Evolutionary conservation across 495 filamentous ascomycete genomes (phyloP).

Genomic region (Chaetomium fimeti): DNA sequence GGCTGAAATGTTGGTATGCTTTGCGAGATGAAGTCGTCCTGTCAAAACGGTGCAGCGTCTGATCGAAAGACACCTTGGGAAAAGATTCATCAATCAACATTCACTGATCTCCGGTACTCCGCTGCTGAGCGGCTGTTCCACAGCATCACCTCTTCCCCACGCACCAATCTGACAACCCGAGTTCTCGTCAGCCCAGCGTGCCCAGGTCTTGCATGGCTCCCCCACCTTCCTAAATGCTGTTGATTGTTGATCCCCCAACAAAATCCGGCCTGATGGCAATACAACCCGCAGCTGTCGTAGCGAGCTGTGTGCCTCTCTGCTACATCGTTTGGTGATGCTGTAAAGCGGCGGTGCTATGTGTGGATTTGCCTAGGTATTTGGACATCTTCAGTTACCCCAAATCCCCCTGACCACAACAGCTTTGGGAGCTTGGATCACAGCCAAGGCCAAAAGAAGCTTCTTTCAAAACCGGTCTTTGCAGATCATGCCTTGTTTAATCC

Average conservation of each 20-base stretch:
- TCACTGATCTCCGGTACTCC: neutral
- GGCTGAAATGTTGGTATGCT: neutral
- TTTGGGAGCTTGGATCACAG: neutral
- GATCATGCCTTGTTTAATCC: constrained; percentile 10
- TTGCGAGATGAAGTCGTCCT: neutral
- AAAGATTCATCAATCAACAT: neutral
- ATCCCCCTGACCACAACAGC: too few relatives aligned
- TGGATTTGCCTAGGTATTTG: neutral
- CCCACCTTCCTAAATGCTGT: neutral
- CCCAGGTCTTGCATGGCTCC: neutral
- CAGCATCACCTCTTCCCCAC: neutral
- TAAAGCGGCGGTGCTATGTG: neutral
- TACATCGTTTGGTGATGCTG: too few relatives aligned
- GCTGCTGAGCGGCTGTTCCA: neutral
- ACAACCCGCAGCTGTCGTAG: neutral
- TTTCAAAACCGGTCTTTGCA: neutral
- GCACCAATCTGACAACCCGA: neutral
- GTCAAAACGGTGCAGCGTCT: too few relatives aligned
- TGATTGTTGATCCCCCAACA: neutral
- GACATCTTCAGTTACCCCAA: neutral
- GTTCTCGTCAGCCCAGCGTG: neutral
- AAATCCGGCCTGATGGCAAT: neutral
- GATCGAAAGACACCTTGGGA: neutral
- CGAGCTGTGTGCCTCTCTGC: too few relatives aligned
- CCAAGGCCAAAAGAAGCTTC: constrained; percentile 6